Evolutionary conservation across 371 early-diverging fungal genomes (phyloP).

Genomic region (Blakeslea trispora): DNA sequence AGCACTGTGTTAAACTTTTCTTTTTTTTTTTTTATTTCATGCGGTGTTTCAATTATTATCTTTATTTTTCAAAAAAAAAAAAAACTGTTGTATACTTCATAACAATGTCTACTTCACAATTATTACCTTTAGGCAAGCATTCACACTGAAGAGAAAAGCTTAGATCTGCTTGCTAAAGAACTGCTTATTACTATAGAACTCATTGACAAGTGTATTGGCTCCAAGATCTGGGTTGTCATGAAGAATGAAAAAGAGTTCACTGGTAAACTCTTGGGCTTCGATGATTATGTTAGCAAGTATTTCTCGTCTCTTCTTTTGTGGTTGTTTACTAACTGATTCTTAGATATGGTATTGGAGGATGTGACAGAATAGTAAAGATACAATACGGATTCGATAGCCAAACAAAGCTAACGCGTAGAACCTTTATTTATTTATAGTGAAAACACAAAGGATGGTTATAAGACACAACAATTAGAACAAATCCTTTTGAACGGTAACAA

Average conservation of each 20-base stretch:
- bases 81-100: background rate
- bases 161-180: background rate
- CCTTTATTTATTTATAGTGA: slow-evolving; percentile 51
- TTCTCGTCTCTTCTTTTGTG: background rate
- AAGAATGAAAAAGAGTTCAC: slow-evolving; percentile 94
- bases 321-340: background rate
- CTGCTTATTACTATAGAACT: slow-evolving; percentile 65
- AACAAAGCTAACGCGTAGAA: background rate
- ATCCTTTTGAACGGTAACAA: slow-evolving; percentile 95
- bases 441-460: slow-evolving; percentile 76
- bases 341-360: slow-evolving; percentile 96
- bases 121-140: slow-evolving; percentile 45
- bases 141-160: background rate
- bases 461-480: slow-evolving; percentile 77
- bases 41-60: background rate
- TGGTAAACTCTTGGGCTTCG: slow-evolving; percentile 95
- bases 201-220: slow-evolving; percentile 97
- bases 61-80: background rate
- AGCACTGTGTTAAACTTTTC: too few species aligned
- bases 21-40: too few species aligned
- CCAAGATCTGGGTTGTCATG: slow-evolving; percentile 96
- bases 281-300: slow-evolving; percentile 93
- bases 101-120: slow-evolving; percentile 45
- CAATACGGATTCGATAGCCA: background rate
- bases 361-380: slow-evolving; percentile 74